Evolutionary conservation across 371 early-diverging fungal species (phyloP).

Genomic region (Mucor mucedo): DNA sequence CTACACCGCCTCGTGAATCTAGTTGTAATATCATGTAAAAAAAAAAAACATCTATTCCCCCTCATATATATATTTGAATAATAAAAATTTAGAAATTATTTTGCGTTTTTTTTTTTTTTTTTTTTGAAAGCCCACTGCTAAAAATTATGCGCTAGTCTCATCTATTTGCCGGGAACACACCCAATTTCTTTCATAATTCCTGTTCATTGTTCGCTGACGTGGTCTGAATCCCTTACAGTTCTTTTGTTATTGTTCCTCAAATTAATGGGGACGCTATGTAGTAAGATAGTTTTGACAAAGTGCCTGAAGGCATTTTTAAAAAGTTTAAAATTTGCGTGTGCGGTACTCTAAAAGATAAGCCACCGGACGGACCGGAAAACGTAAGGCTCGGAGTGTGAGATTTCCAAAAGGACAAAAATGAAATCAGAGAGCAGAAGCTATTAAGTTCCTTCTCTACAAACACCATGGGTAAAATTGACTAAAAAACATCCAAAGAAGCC

Average conservation of each 20-base stretch:
- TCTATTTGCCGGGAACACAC: too few species aligned
- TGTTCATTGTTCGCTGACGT: too few species aligned
- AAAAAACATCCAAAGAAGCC: slow-evolving; percentile 23
- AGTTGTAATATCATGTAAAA: slow-evolving; percentile 22
- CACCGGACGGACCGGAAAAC: slow-evolving; percentile 22
- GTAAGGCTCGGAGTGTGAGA: slow-evolving; percentile 24
- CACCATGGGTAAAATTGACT: slow-evolving; percentile 35
- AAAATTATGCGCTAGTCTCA: too few species aligned
- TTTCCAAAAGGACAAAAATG: slow-evolving; percentile 62
- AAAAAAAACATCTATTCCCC: not conserved
- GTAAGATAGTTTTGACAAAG: not conserved
- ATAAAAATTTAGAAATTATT: not conserved
- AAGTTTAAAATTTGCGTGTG: not conserved
- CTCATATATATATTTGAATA: too few species aligned
- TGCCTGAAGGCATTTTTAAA: too few species aligned
- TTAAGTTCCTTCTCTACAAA: slow-evolving; percentile 45
- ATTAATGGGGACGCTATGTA: not conserved
- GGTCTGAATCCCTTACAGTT: too few species aligned
- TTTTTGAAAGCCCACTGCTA: too few species aligned
- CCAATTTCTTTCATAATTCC: too few species aligned
- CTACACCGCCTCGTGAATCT: slow-evolving; percentile 2
- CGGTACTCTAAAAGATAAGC: slow-evolving; percentile 9
- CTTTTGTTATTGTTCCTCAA: too few species aligned
- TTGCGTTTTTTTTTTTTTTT: too few species aligned
- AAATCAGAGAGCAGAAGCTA: slow-evolving; percentile 59